Percentiles rank a stretch among this genome's conserved stretches.
These are phyloP conservation scores for Dactylis glomerata DNA, from an alignment of 176 grass and related monocot genomes.

Conservation along the genomic window DNA sequence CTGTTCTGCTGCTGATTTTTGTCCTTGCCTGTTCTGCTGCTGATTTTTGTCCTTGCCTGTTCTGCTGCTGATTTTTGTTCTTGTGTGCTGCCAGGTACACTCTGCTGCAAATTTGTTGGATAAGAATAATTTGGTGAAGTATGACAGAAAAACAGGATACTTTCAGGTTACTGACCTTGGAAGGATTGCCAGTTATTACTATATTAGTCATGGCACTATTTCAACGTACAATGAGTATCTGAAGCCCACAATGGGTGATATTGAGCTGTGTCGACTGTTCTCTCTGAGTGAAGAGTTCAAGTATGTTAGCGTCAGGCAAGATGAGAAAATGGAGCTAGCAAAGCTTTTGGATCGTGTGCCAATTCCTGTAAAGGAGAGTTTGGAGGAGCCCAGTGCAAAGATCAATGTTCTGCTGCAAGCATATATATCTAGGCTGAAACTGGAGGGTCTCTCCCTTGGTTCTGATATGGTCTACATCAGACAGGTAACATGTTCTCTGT, in stretches of 20 bases:
- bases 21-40: background rate
- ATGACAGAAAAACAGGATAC: constrained; percentile 95
- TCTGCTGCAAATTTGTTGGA: constrained; percentile 92
- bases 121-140: constrained; percentile 92
- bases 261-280: constrained; percentile 82
- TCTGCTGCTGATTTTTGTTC: background rate
- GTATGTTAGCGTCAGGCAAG: constrained; percentile 84
- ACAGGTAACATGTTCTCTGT: constrained; percentile 50
- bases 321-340: constrained; percentile 95
- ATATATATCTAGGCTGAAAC: constrained; percentile 85
- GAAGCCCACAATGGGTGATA: constrained; percentile 97
- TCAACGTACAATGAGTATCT: constrained; percentile 92
- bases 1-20: no score
- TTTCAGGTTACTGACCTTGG: constrained; percentile 91
- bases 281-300: constrained; percentile 98
- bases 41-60: no score
- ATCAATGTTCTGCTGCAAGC: constrained; percentile 96
- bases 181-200: constrained; percentile 95
- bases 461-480: constrained; percentile 95
- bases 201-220: constrained; percentile 91
- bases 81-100: constrained; percentile 66
- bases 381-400: constrained; percentile 96
- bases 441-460: constrained; percentile 86
- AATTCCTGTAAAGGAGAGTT: constrained; percentile 98
- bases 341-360: constrained; percentile 93